phyloP scores from a whole-genome alignment of 495 filamentous ascomycete genomes.

The Trichoderma erinaceum region DNA sequence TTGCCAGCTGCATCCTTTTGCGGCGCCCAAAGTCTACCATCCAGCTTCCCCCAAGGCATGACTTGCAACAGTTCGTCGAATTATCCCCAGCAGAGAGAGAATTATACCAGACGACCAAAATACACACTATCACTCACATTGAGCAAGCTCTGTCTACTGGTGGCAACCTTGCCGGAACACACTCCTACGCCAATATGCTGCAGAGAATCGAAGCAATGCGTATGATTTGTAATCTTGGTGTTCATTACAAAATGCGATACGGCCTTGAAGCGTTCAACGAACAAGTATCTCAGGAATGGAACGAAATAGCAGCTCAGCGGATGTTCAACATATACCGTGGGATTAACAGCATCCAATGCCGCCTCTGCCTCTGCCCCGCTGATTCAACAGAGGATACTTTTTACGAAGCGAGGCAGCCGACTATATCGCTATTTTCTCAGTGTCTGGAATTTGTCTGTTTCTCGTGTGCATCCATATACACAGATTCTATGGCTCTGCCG shows the following conservation, averaged over 20 bases:
- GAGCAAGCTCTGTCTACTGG: conserved; percentile 20
- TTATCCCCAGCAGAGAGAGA: conserved; percentile 28
- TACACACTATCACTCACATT: conserved; percentile 22
- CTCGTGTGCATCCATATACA: conserved; percentile 15
- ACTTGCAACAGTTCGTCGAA: conserved; percentile 24
- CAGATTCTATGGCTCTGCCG: conserved; percentile 6
- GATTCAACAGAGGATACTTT: background rate
- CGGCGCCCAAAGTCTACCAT: conserved; percentile 33
- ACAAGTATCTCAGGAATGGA: conserved; percentile 18
- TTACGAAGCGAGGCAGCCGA: background rate
- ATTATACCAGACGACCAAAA: conserved; percentile 27
- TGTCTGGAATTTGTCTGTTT: conserved; percentile 23
- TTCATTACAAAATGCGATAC: conserved; percentile 24
- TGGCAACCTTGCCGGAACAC: background rate
- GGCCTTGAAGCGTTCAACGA: background rate
- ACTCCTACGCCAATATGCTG: conserved; percentile 29
- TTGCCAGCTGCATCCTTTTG: conserved; percentile 30
- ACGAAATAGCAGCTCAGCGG: conserved; percentile 20
- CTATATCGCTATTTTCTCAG: conserved; percentile 19
- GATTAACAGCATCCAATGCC: conserved; percentile 18
- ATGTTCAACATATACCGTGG: conserved; percentile 24
- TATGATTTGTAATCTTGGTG: conserved; percentile 37
- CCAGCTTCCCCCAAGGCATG: conserved; percentile 24
- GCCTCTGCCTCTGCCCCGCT: background rate
- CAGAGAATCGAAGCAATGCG: conserved; percentile 39